phyloP scores from a whole-genome alignment of 2,329 filamentous ascomycete species.

The Pyrenophora seminiperda region DNA sequence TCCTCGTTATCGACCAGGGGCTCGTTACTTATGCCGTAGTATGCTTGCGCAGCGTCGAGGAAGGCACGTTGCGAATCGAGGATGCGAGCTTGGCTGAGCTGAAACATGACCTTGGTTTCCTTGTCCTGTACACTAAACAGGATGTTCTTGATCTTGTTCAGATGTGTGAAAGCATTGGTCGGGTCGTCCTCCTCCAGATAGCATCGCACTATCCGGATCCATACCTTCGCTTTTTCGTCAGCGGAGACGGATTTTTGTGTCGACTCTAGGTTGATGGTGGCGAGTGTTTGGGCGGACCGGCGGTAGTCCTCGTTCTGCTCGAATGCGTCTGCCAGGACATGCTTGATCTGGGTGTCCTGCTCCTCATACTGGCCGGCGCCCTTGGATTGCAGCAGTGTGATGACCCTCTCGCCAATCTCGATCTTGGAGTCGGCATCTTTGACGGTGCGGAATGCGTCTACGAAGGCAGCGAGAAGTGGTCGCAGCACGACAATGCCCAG shows the following conservation, averaged over 20 bases:
- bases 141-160: conserved; percentile 95
- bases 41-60: conserved; percentile 82
- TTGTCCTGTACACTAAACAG: conserved; percentile 78
- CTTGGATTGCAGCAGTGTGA: conserved; percentile 68
- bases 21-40: conserved; percentile 84
- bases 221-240: conserved; percentile 80
- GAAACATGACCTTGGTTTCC: conserved; percentile 80
- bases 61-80: conserved; percentile 89
- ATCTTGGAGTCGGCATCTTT: conserved; percentile 70
- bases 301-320: conserved; percentile 81
- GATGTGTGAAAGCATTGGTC: conserved; percentile 78
- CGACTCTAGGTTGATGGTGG: conserved; percentile 85
- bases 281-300: conserved; percentile 75
- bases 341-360: conserved; percentile 77
- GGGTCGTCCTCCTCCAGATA: conserved; percentile 94
- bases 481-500: conserved; percentile 79
- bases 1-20: conserved; percentile 83
- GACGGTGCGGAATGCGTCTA: conserved; percentile 65
- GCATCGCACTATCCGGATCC: conserved; percentile 92
- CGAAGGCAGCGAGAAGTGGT: conserved; percentile 70
- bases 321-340: conserved; percentile 81
- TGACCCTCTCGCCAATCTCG: conserved; percentile 74
- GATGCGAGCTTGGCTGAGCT: conserved; percentile 90
- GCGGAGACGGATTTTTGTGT: conserved; percentile 84
- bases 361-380: conserved; percentile 77